Conservation (phyloP, 306 rosid species). For the Acmispon strigosus region DNA sequence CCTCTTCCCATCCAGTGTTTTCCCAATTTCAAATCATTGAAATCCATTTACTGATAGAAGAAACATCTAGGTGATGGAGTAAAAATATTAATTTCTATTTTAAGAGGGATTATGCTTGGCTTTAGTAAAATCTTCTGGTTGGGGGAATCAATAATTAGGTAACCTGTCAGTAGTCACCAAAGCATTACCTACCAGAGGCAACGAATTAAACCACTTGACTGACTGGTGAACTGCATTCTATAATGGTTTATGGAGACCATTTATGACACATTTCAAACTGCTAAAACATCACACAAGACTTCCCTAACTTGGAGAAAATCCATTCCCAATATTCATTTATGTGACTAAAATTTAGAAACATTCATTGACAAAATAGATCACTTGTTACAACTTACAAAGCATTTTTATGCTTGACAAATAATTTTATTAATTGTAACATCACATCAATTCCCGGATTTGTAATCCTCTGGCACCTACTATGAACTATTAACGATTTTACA, state of each 20-base stretch:
- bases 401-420: neutral
- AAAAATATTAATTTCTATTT: neutral
- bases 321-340: constrained; percentile 4
- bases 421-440: neutral
- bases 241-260: constrained; percentile 17
- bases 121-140: neutral
- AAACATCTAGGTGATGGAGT: neutral
- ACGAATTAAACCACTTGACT: constrained; percentile 1
- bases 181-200: constrained; percentile 5
- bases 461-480: constrained; percentile 11
- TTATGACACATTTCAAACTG: constrained; percentile 14
- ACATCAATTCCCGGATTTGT: neutral
- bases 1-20: neutral
- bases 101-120: neutral
- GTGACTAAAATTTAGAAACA: neutral
- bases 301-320: constrained; percentile 7
- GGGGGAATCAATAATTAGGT: neutral
- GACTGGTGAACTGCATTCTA: constrained; percentile 7
- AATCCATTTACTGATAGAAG: neutral
- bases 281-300: neutral
- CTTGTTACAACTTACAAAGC: neutral
- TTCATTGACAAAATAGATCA: neutral
- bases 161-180: neutral
- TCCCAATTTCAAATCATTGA: neutral
- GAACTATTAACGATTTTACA: neutral